Evolutionary conservation across 129 eudicot genomes (phyloP).

Genomic region (Deinandra increscens): DNA sequence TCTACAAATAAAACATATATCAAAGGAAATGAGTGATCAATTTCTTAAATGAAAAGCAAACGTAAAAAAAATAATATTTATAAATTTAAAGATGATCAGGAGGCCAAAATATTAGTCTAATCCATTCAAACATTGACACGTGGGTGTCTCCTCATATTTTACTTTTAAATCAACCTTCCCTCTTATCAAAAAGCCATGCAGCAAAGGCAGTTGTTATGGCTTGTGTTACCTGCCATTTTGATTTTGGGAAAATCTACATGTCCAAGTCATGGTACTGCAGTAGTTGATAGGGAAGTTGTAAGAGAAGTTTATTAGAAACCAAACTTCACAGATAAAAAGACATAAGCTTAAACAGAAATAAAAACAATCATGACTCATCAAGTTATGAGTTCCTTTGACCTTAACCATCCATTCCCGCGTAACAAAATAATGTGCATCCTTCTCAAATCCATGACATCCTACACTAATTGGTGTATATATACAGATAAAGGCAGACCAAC

Average conservation of each 20-base stretch:
- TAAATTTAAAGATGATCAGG: not conserved
- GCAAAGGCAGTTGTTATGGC: slow-evolving; percentile 96
- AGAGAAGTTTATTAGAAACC: slow-evolving; percentile 33
- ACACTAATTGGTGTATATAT: not conserved
- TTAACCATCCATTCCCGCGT: not conserved
- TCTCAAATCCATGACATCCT: not conserved
- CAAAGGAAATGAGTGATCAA: not conserved
- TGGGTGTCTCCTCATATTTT: not conserved
- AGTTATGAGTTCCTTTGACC: not conserved
- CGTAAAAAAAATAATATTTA: not conserved
- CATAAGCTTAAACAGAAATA: not conserved
- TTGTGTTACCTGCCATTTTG: slow-evolving; percentile 99
- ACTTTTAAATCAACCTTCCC: slow-evolving; percentile 45
- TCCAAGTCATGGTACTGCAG: slow-evolving; percentile 54
- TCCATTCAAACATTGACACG: not conserved
- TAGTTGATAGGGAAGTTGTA: slow-evolving; percentile 74
- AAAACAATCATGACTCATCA: not conserved
- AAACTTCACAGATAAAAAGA: slow-evolving; percentile 6
- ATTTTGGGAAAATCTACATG: slow-evolving; percentile 85
- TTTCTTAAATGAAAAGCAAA: not conserved
- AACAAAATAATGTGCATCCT: not conserved
- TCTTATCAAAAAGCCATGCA: slow-evolving; percentile 78
- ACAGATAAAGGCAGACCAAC: no score
- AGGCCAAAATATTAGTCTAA: not conserved
- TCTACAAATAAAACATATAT: slow-evolving; percentile 33